Evolutionary conservation across 2,329 filamentous ascomycete species (phyloP).

Genomic region (Fusarium aywerte): DNA sequence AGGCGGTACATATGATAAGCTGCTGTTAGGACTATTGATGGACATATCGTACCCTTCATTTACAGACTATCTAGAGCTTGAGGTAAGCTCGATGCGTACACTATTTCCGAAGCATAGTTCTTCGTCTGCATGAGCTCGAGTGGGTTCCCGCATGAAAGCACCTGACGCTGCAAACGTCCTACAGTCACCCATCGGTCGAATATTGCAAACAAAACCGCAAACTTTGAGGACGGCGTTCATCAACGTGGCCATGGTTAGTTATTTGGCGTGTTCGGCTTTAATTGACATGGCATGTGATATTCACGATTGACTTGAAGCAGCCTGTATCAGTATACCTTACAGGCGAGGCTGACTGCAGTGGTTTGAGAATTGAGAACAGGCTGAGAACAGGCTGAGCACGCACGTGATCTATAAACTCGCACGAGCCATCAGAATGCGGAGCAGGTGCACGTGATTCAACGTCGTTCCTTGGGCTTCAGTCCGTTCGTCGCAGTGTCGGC

Average conservation of each 20-base stretch:
- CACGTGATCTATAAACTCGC: slow-evolving; percentile 41
- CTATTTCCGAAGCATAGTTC: background rate
- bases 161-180: slow-evolving; percentile 12
- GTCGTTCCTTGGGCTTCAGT: slow-evolving; percentile 35
- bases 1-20: background rate
- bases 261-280: background rate
- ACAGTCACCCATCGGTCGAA: background rate
- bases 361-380: background rate
- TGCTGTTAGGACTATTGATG: background rate
- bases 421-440: slow-evolving; percentile 43
- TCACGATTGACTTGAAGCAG: background rate
- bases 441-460: slow-evolving; percentile 44
- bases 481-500: slow-evolving; percentile 38
- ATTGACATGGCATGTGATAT: background rate
- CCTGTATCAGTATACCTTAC: slow-evolving; percentile 11
- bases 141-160: background rate
- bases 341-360: background rate
- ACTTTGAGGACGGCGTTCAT: no score
- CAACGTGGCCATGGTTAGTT: no score
- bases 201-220: background rate
- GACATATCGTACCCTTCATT: background rate
- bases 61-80: background rate
- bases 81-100: background rate
- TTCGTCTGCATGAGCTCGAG: background rate
- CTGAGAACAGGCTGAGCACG: slow-evolving; percentile 16